These are phyloP conservation scores for Acacia crassicarpa DNA, from an alignment of 306 rosid genomes.

Conservation along the genomic window DNA sequence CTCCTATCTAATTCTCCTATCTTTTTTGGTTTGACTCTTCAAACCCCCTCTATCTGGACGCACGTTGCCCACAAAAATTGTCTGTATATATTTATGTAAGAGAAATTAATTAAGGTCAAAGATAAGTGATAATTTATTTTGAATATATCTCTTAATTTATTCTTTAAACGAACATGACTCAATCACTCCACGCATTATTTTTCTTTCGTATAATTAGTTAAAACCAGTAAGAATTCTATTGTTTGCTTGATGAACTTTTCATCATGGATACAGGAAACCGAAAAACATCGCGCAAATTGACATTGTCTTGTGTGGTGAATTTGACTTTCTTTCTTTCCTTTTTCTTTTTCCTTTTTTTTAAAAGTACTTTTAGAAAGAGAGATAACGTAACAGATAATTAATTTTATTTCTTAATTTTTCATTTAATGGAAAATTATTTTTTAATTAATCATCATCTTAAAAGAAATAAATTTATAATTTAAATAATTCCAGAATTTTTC, in stretches of 20 bases:
- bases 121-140: background rate
- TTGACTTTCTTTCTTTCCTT: background rate
- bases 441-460: background rate
- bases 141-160: background rate
- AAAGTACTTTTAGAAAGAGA: background rate
- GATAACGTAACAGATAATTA: background rate
- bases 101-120: background rate
- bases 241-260: constrained; percentile 24
- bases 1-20: no score
- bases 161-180: constrained; percentile 32
- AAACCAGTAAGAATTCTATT: constrained; percentile 29
- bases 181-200: background rate
- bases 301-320: background rate
- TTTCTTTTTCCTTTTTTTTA: no score
- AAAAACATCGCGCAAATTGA: constrained; percentile 18
- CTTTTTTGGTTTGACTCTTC: background rate
- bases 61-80: background rate
- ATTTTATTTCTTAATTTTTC: no score
- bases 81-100: background rate
- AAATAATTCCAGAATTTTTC: background rate
- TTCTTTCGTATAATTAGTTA: background rate
- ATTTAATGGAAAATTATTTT: background rate
- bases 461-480: background rate
- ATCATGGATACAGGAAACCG: constrained; percentile 22
- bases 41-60: background rate